Evolutionary conservation across 345 rosid species (phyloP).

Genomic region (Barbarea vulgaris): DNA sequence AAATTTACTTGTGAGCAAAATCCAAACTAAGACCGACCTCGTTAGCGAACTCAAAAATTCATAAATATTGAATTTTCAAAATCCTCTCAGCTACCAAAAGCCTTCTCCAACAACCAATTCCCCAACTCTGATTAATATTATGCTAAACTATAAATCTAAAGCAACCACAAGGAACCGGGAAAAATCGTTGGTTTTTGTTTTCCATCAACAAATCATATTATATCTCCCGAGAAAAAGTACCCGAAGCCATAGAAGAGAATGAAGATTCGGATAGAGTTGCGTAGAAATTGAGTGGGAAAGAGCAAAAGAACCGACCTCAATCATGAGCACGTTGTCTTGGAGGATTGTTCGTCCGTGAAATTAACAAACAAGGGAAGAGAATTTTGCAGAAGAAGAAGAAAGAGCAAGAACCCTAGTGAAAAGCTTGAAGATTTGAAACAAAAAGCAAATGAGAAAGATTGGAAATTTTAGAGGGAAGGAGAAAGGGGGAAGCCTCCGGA

Average conservation of each 20-base stretch:
- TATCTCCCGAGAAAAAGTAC: background rate
- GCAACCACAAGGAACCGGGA: background rate
- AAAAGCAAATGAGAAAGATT: slow-evolving; percentile 26
- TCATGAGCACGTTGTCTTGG: slow-evolving; percentile 35
- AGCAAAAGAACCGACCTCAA: slow-evolving; percentile 38
- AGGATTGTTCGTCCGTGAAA: slow-evolving; percentile 20
- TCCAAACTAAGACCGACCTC: background rate
- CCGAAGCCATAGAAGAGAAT: background rate
- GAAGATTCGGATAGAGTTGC: background rate
- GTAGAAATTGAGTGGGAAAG: background rate
- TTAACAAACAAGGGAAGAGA: background rate
- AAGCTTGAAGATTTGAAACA: background rate
- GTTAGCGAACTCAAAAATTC: background rate
- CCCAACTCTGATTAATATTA: background rate
- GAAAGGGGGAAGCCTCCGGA: slow-evolving; percentile 20
- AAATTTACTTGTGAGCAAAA: background rate
- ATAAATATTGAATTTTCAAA: background rate
- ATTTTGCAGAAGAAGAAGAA: background rate
- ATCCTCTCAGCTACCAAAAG: background rate
- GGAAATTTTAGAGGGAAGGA: slow-evolving; percentile 2
- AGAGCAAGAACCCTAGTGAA: slow-evolving; percentile 3
- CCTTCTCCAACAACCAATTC: slow-evolving; percentile 1
- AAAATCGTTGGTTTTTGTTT: background rate
- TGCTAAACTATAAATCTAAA: background rate
- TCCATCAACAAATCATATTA: background rate